These are phyloP conservation scores for Veloporphyrellus conicus DNA, from an alignment of 1,284 basidiomycete species.

Conservation along the genomic window DNA sequence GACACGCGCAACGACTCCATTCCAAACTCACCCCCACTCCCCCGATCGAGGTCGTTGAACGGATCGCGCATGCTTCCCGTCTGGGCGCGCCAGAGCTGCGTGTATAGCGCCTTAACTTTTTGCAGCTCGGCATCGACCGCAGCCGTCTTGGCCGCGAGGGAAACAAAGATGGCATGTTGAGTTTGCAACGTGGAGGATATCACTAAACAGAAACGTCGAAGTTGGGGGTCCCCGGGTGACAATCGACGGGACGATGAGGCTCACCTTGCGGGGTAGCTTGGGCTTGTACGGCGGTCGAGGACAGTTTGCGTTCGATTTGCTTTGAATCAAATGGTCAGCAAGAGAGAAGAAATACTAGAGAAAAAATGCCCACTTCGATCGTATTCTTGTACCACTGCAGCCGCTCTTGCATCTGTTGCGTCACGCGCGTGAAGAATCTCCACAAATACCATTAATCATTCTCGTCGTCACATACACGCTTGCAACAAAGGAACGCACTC, in stretches of 20 bases:
- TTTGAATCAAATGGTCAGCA: conserved; percentile 26
- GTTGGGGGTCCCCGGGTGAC: too few relatives aligned
- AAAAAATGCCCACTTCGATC: conserved; percentile 54
- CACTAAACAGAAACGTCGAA: too few relatives aligned
- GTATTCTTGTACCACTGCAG: conserved; percentile 74
- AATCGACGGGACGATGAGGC: background rate
- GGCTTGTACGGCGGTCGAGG: conserved; percentile 56
- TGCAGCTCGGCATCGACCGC: conserved; percentile 65
- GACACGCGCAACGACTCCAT: conserved; percentile 42
- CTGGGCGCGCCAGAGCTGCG: conserved; percentile 61
- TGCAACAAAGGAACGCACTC: conserved; percentile 48
- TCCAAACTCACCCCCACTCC: conserved; percentile 48
- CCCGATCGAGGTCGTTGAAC: conserved; percentile 61
- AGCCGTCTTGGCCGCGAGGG: conserved; percentile 69
- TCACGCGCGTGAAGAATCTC: conserved; percentile 71
- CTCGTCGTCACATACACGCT: background rate
- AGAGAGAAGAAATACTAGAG: background rate
- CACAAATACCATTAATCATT: conserved; percentile 1
- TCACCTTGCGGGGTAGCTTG: conserved; percentile 73
- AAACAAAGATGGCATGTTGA: conserved; percentile 68
- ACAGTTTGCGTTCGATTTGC: conserved; percentile 80
- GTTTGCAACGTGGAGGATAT: conserved; percentile 70
- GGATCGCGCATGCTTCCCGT: conserved; percentile 72
- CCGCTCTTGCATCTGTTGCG: conserved; percentile 66
- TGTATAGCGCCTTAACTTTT: conserved; percentile 58